These are phyloP conservation scores for Oidiodendron maius DNA, from an alignment of 495 filamentous ascomycete genomes.

Conservation along the genomic window DNA sequence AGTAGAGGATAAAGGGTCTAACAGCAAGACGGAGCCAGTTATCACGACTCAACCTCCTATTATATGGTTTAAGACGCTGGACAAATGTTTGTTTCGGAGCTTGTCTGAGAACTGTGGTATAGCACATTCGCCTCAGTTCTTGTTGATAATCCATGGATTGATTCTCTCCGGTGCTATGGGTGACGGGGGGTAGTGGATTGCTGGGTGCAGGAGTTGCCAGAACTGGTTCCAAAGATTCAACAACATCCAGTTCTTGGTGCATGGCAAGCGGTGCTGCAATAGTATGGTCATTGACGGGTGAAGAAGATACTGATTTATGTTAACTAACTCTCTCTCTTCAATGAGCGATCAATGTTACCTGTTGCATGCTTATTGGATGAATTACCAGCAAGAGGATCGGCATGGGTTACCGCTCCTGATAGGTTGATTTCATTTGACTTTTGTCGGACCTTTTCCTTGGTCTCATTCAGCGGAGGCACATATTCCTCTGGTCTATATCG, in stretches of 20 bases:
- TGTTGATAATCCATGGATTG: conserved; percentile 9
- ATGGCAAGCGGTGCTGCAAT: not conserved
- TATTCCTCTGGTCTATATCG: not conserved
- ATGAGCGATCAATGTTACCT: not conserved
- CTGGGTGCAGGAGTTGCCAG: conserved; percentile 14
- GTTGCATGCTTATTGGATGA: not conserved
- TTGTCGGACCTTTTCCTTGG: conserved; percentile 1
- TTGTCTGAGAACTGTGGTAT: conserved; percentile 54
- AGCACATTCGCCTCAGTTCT: conserved; percentile 26
- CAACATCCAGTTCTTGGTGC: not conserved
- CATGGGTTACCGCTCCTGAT: not conserved
- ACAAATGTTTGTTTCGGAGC: conserved; percentile 60
- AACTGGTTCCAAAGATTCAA: not conserved
- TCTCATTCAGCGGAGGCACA: conserved; percentile 20
- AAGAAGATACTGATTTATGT: not conserved
- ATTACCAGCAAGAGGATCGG: not conserved
- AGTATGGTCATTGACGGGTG: not conserved
- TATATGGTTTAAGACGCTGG: conserved; percentile 65
- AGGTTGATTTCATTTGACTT: not conserved
- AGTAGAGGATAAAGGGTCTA: conserved; percentile 79
- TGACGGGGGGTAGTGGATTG: conserved; percentile 28
- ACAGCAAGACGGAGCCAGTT: conserved; percentile 70
- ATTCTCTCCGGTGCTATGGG: conserved; percentile 16
- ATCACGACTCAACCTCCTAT: conserved; percentile 73
- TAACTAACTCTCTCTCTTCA: not conserved